Evolutionary conservation across 2,329 filamentous ascomycete species (phyloP).

Genomic region (Neocatenulostroma microsporum): DNA sequence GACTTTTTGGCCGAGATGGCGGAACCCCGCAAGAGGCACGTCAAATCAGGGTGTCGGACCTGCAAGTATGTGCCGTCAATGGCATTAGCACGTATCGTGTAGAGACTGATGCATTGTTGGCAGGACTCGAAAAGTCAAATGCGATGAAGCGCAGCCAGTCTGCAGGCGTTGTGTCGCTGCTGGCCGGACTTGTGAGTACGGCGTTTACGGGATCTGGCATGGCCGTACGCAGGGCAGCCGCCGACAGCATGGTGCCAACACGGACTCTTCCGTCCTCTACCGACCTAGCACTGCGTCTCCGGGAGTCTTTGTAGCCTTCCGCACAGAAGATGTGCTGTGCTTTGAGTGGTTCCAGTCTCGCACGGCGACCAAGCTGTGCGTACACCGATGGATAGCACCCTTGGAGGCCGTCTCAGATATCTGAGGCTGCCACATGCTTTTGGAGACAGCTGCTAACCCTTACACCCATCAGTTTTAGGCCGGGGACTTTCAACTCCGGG

Average conservation of each 20-base stretch:
- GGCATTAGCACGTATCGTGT: neutral
- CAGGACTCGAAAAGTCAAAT: constrained; percentile 1
- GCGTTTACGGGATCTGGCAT: neutral
- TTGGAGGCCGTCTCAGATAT: too few species aligned
- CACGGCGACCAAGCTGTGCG: neutral
- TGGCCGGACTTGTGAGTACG: constrained; percentile 1
- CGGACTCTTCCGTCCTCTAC: neutral
- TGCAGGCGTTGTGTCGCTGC: neutral
- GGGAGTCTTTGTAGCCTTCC: neutral
- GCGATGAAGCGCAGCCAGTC: constrained; percentile 1
- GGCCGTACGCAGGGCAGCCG: neutral
- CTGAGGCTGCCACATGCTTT: too few species aligned
- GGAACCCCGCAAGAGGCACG: too few species aligned
- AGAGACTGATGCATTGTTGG: neutral
- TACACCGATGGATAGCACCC: too few species aligned
- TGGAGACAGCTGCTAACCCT: too few species aligned
- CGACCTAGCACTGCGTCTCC: neutral
- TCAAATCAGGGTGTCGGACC: neutral
- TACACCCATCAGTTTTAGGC: too few species aligned
- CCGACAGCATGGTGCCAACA: neutral
- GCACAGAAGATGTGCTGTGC: neutral
- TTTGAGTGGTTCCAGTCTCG: constrained; percentile 1
- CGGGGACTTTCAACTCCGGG: neutral
- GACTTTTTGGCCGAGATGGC: too few species aligned
- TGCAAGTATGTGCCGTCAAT: neutral